These are phyloP conservation scores for Ganoderma boninense DNA, from an alignment of 1,284 basidiomycete genomes.

Conservation along the genomic window DNA sequence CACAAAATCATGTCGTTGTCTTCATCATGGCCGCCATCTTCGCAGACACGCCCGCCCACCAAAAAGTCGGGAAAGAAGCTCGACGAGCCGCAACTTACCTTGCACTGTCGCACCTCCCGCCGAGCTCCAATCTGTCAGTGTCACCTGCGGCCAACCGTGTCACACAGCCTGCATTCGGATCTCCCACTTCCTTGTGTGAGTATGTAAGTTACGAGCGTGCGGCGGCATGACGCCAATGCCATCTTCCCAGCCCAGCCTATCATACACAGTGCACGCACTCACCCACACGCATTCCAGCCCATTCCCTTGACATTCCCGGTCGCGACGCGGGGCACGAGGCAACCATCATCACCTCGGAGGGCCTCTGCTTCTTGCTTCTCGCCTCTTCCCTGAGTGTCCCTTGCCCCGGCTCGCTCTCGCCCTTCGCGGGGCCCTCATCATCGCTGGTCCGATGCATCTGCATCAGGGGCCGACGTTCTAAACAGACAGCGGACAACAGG, in stretches of 20 bases:
- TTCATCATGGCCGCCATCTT: background rate
- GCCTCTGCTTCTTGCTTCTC: background rate
- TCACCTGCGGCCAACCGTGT: too few species aligned
- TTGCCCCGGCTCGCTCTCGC: background rate
- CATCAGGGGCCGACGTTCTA: background rate
- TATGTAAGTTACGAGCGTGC: too few species aligned
- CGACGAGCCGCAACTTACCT: background rate
- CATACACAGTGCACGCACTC: too few species aligned
- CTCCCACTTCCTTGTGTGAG: too few species aligned
- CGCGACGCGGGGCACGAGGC: conserved; percentile 5
- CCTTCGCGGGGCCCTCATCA: background rate
- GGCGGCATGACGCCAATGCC: too few species aligned
- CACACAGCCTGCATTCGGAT: too few species aligned
- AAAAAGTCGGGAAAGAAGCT: background rate
- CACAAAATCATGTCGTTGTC: too few species aligned
- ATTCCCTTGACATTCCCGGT: background rate
- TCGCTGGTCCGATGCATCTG: background rate
- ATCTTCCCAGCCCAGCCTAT: too few species aligned
- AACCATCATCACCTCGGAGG: conserved; percentile 5
- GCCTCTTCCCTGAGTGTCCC: background rate
- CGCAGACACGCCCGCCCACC: background rate
- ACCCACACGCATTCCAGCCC: too few species aligned
- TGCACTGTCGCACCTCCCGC: background rate
- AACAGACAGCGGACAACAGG: background rate
- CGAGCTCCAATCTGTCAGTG: background rate